Evolutionary conservation across 2,329 filamentous ascomycete species (phyloP), one percentile per base, ranked within the genome.

Genomic region (Cryphonectria radicalis): DNA sequence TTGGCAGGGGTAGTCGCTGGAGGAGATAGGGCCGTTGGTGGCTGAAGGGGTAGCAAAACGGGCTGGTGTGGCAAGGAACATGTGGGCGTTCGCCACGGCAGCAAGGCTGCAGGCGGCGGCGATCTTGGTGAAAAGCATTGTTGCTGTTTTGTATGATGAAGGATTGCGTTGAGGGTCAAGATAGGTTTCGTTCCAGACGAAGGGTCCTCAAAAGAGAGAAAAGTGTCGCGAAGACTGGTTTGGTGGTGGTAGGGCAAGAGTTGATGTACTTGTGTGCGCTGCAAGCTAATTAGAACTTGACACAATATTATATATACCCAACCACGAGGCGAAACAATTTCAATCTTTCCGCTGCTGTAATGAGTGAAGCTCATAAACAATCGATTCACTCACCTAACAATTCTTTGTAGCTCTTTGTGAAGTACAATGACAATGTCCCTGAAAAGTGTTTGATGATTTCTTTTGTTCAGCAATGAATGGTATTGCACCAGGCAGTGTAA

Each of bases 1-100:
- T 80, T 97, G 95, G 89, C 96, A 98, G 0, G 96, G 96, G 78
- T 93, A 99, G 79, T 97, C 84, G 53, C 81, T 83, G 0, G 92
- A 93, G 0, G 78, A 76, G 0, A 98, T 84, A 0, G 96, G 95
- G 3, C 83, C 82, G 81, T 92, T 95, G 81, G 84, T 69, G 3
- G 84, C 76, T 0, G 10, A 70, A 0, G 78, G 75, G 1, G 75
- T 74, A 22, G 80, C 77, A 73, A 89, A 95, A 0, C 94, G 94
- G 4, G 84, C 79, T 0, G 96, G 95, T 11, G 83, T 85, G 67
- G 77, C 82, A 85, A 98, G 91, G 57, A 87, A 83, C 86, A 98
- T 92, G 81, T 98, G 96, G 60, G 92, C 93, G 66, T 88, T 87
- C 76, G 86, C 88, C 69, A 88, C 76, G 73, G 89, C 82, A 75